A percentile compares a stretch with the other conserved stretches of the same genome.
phyloP scores from a whole-genome alignment of 768 basidiomycete species.

The Coprinopsis sp. region DNA sequence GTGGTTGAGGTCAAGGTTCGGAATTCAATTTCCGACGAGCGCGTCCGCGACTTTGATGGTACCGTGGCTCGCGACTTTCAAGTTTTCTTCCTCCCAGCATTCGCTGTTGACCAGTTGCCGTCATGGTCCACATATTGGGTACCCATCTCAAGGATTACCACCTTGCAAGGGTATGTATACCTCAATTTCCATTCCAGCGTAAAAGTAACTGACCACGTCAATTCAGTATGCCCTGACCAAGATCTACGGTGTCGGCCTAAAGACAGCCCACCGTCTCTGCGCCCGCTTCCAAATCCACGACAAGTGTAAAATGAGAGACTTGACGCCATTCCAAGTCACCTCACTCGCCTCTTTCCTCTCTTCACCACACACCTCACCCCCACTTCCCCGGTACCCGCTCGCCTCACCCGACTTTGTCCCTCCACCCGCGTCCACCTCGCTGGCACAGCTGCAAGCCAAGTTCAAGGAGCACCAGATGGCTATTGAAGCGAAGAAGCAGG shows the following conservation, averaged over 20 bases:
- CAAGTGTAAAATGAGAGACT: conserved; percentile 70
- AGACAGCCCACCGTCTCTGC: conserved; percentile 75
- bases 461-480: conserved; percentile 28
- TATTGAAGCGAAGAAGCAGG: conserved; percentile 26
- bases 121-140: conserved; percentile 86
- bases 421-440: conserved; percentile 37
- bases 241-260: conserved; percentile 84
- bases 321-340: conserved; percentile 85
- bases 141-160: conserved; percentile 75
- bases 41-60: not conserved
- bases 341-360: conserved; percentile 92
- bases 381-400: conserved; percentile 63
- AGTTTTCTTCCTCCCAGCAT: conserved; percentile 9
- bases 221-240: conserved; percentile 80
- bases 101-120: conserved; percentile 8
- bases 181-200: not conserved
- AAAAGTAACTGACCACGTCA: not conserved
- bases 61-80: not conserved
- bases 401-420: conserved; percentile 51
- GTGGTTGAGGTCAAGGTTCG: conserved; percentile 7
- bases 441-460: conserved; percentile 35
- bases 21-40: conserved; percentile 11
- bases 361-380: conserved; percentile 72
- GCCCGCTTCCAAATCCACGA: conserved; percentile 92
- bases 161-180: conserved; percentile 59